phyloP scores from a whole-genome alignment of 768 basidiomycete genomes.

The Boletellus ananiceps region DNA sequence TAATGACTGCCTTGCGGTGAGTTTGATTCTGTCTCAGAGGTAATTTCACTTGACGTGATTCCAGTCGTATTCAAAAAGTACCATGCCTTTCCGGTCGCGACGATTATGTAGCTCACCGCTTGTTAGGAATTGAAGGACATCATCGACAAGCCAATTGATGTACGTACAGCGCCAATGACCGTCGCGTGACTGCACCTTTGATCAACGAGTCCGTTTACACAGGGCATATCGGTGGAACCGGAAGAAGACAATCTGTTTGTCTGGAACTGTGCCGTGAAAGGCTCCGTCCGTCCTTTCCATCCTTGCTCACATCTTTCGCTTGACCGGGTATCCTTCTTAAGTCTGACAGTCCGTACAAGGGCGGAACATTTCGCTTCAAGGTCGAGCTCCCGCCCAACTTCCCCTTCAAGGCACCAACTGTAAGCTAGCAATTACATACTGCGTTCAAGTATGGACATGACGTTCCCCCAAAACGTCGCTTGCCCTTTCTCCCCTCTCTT shows the following conservation, averaged over 20 bases:
- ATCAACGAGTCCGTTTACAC: constrained; percentile 5
- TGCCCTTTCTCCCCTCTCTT: neutral
- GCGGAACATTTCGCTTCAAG: constrained; percentile 73
- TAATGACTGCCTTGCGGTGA: constrained; percentile 40
- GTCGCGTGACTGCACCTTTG: constrained; percentile 6
- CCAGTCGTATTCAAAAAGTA: constrained; percentile 75
- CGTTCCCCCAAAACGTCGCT: constrained; percentile 21
- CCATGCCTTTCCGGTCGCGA: neutral
- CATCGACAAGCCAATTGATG: constrained; percentile 58
- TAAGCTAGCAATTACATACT: constrained; percentile 33
- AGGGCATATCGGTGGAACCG: constrained; percentile 63
- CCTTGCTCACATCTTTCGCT: neutral
- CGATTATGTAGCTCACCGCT: constrained; percentile 7
- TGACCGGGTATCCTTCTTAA: constrained; percentile 26
- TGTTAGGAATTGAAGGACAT: constrained; percentile 65
- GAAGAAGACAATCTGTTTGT: constrained; percentile 69
- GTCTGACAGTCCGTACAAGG: constrained; percentile 80
- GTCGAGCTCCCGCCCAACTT: constrained; percentile 73
- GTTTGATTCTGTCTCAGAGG: constrained; percentile 3
- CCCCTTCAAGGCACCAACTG: constrained; percentile 83
- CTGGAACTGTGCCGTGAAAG: constrained; percentile 78
- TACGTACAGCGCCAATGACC: constrained; percentile 30
- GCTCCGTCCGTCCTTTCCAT: constrained; percentile 46
- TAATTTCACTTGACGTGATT: constrained; percentile 18
- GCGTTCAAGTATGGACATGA: neutral